Evolutionary conservation across 805 yeast genomes (phyloP).

Genomic region (Lipomyces spencermartinsiae): DNA sequence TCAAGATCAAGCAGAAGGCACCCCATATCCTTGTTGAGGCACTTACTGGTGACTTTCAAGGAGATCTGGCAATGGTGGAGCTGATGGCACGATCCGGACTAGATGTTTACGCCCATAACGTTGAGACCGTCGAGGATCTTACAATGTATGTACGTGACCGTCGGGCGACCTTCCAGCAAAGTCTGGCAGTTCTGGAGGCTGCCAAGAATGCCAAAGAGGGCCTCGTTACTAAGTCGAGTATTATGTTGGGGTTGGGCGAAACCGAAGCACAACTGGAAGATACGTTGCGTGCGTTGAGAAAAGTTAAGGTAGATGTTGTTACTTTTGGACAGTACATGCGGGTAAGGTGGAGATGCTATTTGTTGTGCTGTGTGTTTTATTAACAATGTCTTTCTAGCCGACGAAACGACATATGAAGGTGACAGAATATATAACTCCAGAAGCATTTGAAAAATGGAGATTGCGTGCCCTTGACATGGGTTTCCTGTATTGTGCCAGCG

Average conservation of each 20-base stretch:
- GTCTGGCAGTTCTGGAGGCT: slow-evolving; percentile 72
- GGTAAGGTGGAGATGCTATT: slow-evolving; percentile 11
- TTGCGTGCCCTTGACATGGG: slow-evolving; percentile 84
- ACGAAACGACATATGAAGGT: slow-evolving; percentile 99
- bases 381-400: slow-evolving; percentile 79
- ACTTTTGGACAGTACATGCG: slow-evolving; percentile 89
- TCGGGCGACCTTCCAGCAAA: slow-evolving; percentile 93
- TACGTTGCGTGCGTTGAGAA: slow-evolving; percentile 78
- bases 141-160: slow-evolving; percentile 97
- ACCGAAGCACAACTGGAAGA: slow-evolving; percentile 85
- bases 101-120: slow-evolving; percentile 95
- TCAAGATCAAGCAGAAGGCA: slow-evolving; percentile 80
- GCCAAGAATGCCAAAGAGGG: slow-evolving; percentile 81
- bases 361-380: not conserved
- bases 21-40: slow-evolving; percentile 93
- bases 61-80: slow-evolving; percentile 80
- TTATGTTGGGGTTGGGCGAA: slow-evolving; percentile 98
- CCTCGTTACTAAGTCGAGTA: slow-evolving; percentile 87
- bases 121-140: slow-evolving; percentile 93
- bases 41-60: slow-evolving; percentile 93
- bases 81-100: slow-evolving; percentile 83
- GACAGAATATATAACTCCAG: slow-evolving; percentile 92
- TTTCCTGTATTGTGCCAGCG: slow-evolving; percentile 94
- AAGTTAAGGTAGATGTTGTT: slow-evolving; percentile 84
- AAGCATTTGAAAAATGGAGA: slow-evolving; percentile 93